A percentile compares a stretch with the other conserved stretches of the same genome.
Conservation (phyloP, 257 asterid genomes). For the Solanum commersonii region DNA sequence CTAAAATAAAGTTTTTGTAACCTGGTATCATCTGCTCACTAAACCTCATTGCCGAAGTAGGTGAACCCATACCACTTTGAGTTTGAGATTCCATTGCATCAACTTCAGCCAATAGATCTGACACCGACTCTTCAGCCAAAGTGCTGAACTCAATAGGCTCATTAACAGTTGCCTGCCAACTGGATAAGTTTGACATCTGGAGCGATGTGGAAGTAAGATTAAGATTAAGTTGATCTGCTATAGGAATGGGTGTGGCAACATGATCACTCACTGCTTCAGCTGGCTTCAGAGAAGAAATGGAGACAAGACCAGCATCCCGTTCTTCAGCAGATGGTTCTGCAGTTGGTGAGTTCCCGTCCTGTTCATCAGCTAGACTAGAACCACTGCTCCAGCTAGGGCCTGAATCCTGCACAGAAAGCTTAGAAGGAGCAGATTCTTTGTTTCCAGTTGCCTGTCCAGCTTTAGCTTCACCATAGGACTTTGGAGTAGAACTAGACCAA, state of each 20-base stretch:
- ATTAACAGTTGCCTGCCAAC: constrained; percentile 37
- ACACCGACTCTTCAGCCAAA: constrained; percentile 67
- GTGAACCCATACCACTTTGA: constrained; percentile 40
- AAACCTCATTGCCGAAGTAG: constrained; percentile 30
- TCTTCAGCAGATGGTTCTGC: constrained; percentile 29
- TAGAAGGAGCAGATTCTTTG: constrained; percentile 24
- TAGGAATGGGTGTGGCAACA: constrained; percentile 14
- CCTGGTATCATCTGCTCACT: constrained; percentile 28
- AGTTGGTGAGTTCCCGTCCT: constrained; percentile 20
- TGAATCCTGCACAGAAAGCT: constrained; percentile 30
- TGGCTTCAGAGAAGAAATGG: constrained; percentile 29
- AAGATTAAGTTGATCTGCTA: constrained; percentile 11
- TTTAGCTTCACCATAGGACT: constrained; percentile 27
- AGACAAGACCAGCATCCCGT: constrained; percentile 36
- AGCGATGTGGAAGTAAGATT: constrained; percentile 26
- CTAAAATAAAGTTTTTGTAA: constrained; percentile 30
- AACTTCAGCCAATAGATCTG: constrained; percentile 73
- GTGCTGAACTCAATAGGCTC: constrained; percentile 62
- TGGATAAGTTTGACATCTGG: constrained; percentile 21
- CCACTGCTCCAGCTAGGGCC: constrained; percentile 40
- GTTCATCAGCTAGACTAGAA: constrained; percentile 24
- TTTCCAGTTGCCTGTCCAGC: constrained; percentile 26
- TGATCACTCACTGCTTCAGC: constrained; percentile 27
- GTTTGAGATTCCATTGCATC: constrained; percentile 60
- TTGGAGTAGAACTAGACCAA: constrained; percentile 24